These are phyloP conservation scores for Aspergillus ibericus DNA, from an alignment of 2,329 filamentous ascomycete genomes.

Conservation along the genomic window DNA sequence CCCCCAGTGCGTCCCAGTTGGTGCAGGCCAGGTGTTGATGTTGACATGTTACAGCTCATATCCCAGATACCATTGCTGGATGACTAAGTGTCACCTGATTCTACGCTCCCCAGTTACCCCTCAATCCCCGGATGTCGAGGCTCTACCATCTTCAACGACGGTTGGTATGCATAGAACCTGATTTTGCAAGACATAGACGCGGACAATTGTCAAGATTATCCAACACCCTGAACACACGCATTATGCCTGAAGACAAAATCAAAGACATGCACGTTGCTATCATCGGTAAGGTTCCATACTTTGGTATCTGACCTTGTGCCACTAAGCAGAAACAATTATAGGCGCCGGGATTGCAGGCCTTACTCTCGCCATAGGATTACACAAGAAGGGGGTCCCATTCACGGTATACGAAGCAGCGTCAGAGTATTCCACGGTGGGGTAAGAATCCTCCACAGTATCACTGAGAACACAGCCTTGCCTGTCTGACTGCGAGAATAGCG, in stretches of 20 bases:
- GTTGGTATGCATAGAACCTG: too few species aligned
- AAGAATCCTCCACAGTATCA: not conserved
- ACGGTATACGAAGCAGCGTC: conserved; percentile 17
- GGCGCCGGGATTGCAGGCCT: conserved; percentile 8
- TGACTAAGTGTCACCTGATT: too few species aligned
- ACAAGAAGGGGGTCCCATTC: conserved; percentile 15
- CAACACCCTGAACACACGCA: not conserved
- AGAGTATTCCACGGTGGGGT: conserved; percentile 18
- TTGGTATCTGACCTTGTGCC: not conserved
- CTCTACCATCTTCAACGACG: too few species aligned
- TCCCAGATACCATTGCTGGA: too few species aligned
- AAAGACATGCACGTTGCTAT: conserved; percentile 1
- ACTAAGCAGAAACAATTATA: not conserved
- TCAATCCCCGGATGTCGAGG: too few species aligned
- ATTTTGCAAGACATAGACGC: not conserved
- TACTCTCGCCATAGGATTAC: conserved; percentile 10
- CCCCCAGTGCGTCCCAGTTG: too few species aligned
- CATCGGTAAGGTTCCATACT: not conserved
- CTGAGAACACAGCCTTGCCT: too few species aligned
- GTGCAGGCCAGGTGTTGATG: too few species aligned
- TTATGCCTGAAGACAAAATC: not conserved
- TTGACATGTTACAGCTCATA: too few species aligned
- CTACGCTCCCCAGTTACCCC: too few species aligned
- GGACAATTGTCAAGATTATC: not conserved
- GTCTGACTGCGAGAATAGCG: not conserved